Base-by-base conservation (phyloP, 2,329 filamentous ascomycete genomes). In the Exophiala xenobiotica region DNA sequence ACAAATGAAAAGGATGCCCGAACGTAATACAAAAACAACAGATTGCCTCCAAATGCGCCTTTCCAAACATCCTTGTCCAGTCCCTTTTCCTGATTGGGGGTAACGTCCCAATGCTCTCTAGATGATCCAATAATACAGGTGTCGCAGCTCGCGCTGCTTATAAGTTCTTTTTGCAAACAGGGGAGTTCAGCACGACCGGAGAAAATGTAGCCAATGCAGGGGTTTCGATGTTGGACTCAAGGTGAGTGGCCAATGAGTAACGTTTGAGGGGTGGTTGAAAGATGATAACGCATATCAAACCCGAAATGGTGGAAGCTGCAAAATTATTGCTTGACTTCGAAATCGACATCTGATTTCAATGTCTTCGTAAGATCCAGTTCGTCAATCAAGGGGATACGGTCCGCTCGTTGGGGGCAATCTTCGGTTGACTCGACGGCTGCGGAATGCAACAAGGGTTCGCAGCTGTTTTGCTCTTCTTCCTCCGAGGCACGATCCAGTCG, bases 401-500 rank as follows among this genome's bases (percentile, higher is more conserved):
- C 55, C 64, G 42, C 14, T 40, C 35, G 53, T 12, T 42, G 8
- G 20, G 18, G n/a, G 20, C 27, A 18, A 2, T 57, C 49, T 14
- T 61, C 57, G 19, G 44, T 26, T 24, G 52, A 35, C 20, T 62
- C 60, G 18, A 58, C 48, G 4, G 52, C 55, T 20, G 63, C 60
- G 14, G 60, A 59, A 48, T 63, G 62, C 26, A 65, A 49, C 51
- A 65, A 54, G 26, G 63, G 59, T 46, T 69, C 64, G 49, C 57
- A 65, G 38, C 60, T 52, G 16, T 65, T 58, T 14, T 63, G 46
- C 43, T 69, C 65, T 47, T 77, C 75, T 39, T 74, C 72, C 11
- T 63, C 65, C 31, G 63, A 63, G 55, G 65, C 72, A 48, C 74
- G 69, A 43, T 75, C 71, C 47, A 73, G 62, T 18, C 68, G 69